Conservation (phyloP, 148 eudicot genomes). For the Spergularia marina region DNA sequence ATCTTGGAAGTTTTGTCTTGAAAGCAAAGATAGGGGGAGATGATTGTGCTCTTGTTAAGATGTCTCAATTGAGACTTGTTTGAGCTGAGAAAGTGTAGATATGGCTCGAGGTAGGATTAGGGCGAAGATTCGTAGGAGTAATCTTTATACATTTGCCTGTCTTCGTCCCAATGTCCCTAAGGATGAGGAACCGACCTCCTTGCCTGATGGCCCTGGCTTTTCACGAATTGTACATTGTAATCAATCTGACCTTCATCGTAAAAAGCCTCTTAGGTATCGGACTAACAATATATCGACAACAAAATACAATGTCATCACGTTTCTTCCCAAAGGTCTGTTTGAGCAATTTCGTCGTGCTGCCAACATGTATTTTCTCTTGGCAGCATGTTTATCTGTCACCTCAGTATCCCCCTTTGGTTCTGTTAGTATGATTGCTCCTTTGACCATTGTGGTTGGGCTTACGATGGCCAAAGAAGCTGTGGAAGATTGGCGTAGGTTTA, state of each 20-base stretch:
- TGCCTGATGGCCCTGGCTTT: slow-evolving; percentile 64
- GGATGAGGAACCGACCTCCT: slow-evolving; percentile 36
- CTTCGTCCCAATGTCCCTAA: slow-evolving; percentile 26
- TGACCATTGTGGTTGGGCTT: slow-evolving; percentile 82
- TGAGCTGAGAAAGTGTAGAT: slow-evolving; percentile 27
- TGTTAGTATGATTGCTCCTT: slow-evolving; percentile 89
- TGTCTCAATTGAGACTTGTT: slow-evolving; percentile 23
- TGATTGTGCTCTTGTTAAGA: slow-evolving; percentile 14
- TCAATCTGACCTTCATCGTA: slow-evolving; percentile 52
- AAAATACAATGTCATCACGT: slow-evolving; percentile 64
- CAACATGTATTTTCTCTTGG: slow-evolving; percentile 78
- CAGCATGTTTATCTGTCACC: slow-evolving; percentile 71
- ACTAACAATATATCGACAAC: slow-evolving; percentile 86
- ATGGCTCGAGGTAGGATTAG: slow-evolving; percentile 73
- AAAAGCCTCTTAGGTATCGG: slow-evolving; percentile 64
- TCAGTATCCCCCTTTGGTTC: slow-evolving; percentile 74
- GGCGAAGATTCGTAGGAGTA: slow-evolving; percentile 60
- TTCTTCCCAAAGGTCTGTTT: slow-evolving; percentile 82
- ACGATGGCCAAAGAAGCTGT: slow-evolving; percentile 93
- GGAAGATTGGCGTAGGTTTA: slow-evolving; percentile 87
- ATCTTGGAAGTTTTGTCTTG: slow-evolving; percentile 11
- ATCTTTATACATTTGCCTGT: slow-evolving; percentile 76
- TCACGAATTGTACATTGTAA: slow-evolving; percentile 72
- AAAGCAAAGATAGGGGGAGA: slow-evolving; percentile 4
- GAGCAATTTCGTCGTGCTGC: slow-evolving; percentile 97